Base-by-base conservation (phyloP, 1,284 basidiomycete genomes). In the Ganoderma resinaceum region DNA sequence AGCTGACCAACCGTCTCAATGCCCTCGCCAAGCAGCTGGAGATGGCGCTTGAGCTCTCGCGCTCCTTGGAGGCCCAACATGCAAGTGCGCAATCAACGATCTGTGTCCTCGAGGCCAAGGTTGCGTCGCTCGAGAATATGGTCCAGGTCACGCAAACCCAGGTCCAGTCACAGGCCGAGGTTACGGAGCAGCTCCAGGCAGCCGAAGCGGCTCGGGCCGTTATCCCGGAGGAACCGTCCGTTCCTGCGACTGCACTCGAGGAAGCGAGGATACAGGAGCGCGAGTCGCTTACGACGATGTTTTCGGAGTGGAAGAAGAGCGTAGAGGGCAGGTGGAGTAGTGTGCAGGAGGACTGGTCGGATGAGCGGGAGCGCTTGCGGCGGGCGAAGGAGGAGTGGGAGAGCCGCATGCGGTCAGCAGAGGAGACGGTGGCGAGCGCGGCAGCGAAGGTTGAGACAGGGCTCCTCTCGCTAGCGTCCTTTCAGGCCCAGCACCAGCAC, bases 361-460 rank as follows among this genome's bases (percentile, higher is more conserved):
- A 88, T 31, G 97, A 98, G 80, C 86, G 95, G 2, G 91, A 93
- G 71, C 85, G 93, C 38, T 83, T 98, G 8, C 84, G 86, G 52
- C 85, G 87, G 29, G 93, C 94, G 11, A 87, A 93, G 43, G 89
- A 93, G 46, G 94, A 96, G 71, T 97, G 94, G 92, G 96, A 98
- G 85, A 78, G 58, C 35, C 80, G 81, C 18, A 78, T 82, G 40
- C 79, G 78, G n/a, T 74, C 76, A 20, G 67, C 84, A n/a, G 85
- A 87, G 72, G 76, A 81, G n/a, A 79, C 80, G 3, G 66, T 87
- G 42, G 79, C 78, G 42, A 75, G 70, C 59, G 76, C 80, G 16
- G 77, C 80, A 3, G 78, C 80, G 55, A 84, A 82, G 73, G 79
- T 87, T 20, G 87, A 86, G 70, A 80, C 80, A 0, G 83, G 86